phyloP scores from a whole-genome alignment of 2,329 filamentous ascomycete genomes.

The Grosmannia huntii region DNA sequence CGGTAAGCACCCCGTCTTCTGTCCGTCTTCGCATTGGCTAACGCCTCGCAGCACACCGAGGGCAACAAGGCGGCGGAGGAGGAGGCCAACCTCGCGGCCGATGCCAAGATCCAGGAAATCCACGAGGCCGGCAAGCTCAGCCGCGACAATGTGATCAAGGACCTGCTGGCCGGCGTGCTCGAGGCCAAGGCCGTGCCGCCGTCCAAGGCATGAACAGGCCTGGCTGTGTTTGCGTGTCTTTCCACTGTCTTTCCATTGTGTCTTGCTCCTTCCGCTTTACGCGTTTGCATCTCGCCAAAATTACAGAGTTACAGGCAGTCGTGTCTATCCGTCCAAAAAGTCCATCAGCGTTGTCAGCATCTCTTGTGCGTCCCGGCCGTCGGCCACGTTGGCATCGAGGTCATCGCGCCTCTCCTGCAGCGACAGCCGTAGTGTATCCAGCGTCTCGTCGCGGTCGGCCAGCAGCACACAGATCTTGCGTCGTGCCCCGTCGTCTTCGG shows the following conservation, averaged over 20 bases:
- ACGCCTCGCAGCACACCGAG: conserved; percentile 61
- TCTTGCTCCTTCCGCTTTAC: not conserved
- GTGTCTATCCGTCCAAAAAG: conserved; percentile 26
- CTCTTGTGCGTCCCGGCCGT: conserved; percentile 43
- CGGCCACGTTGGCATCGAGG: conserved; percentile 36
- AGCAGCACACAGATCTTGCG: conserved; percentile 51
- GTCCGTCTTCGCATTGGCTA: not conserved
- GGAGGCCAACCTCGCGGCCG: conserved; percentile 68
- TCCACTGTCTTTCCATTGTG: not conserved
- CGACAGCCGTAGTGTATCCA: conserved; percentile 51
- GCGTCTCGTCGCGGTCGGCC: conserved; percentile 52
- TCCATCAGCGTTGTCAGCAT: conserved; percentile 41
- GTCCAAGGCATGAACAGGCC: conserved; percentile 8
- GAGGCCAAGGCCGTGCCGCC: conserved; percentile 61
- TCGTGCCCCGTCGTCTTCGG: conserved; percentile 70
- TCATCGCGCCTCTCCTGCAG: conserved; percentile 47
- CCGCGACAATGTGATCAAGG: conserved; percentile 66
- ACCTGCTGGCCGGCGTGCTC: conserved; percentile 74
- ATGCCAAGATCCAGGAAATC: conserved; percentile 72
- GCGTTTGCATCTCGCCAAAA: not conserved
- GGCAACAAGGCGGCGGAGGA: conserved; percentile 73
- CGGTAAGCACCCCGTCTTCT: conserved; percentile 26
- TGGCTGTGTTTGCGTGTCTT: not conserved
- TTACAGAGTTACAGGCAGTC: not conserved
- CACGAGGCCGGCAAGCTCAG: conserved; percentile 66